A percentile compares a stretch with the other conserved stretches of the same genome.
Evolutionary conservation across 2,329 filamentous ascomycete species (phyloP).

Genomic region (Fonsecaea multimorphosa): DNA sequence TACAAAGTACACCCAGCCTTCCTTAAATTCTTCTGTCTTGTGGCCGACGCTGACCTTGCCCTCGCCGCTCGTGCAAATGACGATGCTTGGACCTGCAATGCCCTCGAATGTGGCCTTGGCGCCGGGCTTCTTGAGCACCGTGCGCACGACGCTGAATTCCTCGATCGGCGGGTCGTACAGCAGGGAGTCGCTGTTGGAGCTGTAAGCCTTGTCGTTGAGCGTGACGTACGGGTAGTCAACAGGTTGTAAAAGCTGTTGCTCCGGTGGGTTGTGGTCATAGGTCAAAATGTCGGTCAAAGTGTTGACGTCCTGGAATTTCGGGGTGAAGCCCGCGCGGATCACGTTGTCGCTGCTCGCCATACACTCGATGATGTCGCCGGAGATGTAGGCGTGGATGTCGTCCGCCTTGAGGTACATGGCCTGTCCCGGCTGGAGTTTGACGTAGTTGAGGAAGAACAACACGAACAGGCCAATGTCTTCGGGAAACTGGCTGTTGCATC

Average conservation of each 20-base stretch:
- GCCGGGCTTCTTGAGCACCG: slow-evolving; percentile 70
- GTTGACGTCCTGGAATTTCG: slow-evolving; percentile 95
- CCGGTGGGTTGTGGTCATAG: slow-evolving; percentile 92
- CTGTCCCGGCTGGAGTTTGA: slow-evolving; percentile 84
- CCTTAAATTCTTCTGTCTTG: slow-evolving; percentile 74
- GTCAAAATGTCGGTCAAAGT: slow-evolving; percentile 91
- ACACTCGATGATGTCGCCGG: slow-evolving; percentile 90
- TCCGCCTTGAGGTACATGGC: slow-evolving; percentile 96
- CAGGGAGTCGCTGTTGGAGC: slow-evolving; percentile 70
- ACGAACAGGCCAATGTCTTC: slow-evolving; percentile 92
- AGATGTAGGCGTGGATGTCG: slow-evolving; percentile 90
- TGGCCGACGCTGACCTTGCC: slow-evolving; percentile 86
- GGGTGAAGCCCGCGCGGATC: slow-evolving; percentile 93
- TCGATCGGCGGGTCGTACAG: slow-evolving; percentile 97
- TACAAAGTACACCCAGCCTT: slow-evolving; percentile 81
- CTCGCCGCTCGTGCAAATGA: slow-evolving; percentile 85
- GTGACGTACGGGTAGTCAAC: slow-evolving; percentile 84
- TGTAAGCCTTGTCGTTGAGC: slow-evolving; percentile 81
- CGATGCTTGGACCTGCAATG: slow-evolving; percentile 85
- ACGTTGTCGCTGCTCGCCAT: slow-evolving; percentile 99
- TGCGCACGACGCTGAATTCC: slow-evolving; percentile 89
- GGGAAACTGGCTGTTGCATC: slow-evolving; percentile 84
- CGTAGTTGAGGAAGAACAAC: slow-evolving; percentile 95
- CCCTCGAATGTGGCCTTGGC: slow-evolving; percentile 88
- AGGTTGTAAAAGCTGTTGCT: slow-evolving; percentile 90